These are phyloP conservation scores for Epithemia pelagica DNA, from an alignment of 108 stramenopile species.

Conservation along the genomic window DNA sequence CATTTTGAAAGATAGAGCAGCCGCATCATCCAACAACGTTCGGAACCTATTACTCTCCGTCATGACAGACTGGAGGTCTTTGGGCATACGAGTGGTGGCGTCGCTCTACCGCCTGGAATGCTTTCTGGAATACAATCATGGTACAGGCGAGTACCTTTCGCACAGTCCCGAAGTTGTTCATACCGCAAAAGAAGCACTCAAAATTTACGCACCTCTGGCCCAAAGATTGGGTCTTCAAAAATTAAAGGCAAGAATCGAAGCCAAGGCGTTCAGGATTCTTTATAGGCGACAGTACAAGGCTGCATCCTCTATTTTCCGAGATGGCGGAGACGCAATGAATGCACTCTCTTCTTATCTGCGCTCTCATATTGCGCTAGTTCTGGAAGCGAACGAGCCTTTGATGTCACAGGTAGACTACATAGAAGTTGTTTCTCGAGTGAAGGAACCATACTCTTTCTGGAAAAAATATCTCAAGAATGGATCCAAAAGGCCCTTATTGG, in stretches of 20 bases:
- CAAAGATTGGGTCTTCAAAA: constrained; percentile 66
- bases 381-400: constrained; percentile 41
- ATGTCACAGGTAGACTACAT: constrained; percentile 42
- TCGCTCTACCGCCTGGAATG: constrained; percentile 58
- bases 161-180: constrained; percentile 12
- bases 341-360: constrained; percentile 34
- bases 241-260: constrained; percentile 58
- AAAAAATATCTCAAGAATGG: constrained; percentile 34
- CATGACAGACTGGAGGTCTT: constrained; percentile 68
- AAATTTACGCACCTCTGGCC: constrained; percentile 59
- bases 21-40: constrained; percentile 32
- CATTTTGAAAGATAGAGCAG: constrained; percentile 3
- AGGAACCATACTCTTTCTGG: constrained; percentile 74
- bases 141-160: constrained; percentile 13
- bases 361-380: constrained; percentile 37
- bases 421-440: constrained; percentile 52
- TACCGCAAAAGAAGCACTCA: constrained; percentile 49
- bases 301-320: constrained; percentile 40
- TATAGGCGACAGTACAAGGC: constrained; percentile 68
- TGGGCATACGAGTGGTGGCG: constrained; percentile 67
- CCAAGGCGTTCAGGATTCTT: constrained; percentile 60
- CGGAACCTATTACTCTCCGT: constrained; percentile 51
- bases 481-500: not conserved
- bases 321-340: constrained; percentile 46
- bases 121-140: constrained; percentile 6